Base-by-base conservation (phyloP, 495 filamentous ascomycete genomes). In the Monascus purpureus region DNA sequence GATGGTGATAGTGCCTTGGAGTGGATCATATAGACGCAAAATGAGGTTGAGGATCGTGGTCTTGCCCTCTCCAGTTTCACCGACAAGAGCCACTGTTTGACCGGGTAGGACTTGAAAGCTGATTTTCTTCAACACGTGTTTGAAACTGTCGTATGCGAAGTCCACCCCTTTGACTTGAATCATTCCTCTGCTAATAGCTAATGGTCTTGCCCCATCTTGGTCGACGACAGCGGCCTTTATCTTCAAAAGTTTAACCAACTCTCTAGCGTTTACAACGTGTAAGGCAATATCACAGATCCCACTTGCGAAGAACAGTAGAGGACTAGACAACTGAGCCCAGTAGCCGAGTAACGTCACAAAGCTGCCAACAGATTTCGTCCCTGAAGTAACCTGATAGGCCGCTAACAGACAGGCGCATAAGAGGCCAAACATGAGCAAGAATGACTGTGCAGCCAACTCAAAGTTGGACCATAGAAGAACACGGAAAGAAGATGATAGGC, bases 31-130 rank as follows among this genome's bases (percentile, higher is more conserved):
- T 47, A 78, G 77, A 0, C 82, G 65, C 37, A 72, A 63, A 12
- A 86, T 64, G 5, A 87, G 64, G 40, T 81, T 78, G 27, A 85
- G 56, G 24, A 82, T 74, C 2, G 80, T 82, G 2, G 80, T 79
- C 44, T 87, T 90, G 13, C 82, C 82, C 15, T 70, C 69, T 13
- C 82, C 82, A 2, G 77, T 81, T 39, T 73, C 68, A 2, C 82
- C 82, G n/a, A 86, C 82, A 12, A 87, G 65, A 6, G 80, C 82
- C 8, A 80, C 63, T 6, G 76, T 83, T 33, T 67, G 63, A 11
- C 82, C 82, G 1, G 68, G 52, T 5, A 55, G 52, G 28, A 65
- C 27, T 16, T 36, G 20, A 13, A 40, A 37, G 13, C 26, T 41
- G 22, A 44, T 25, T 1, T 30, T 28, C 13, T 35, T 27, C 26